Base-by-base conservation (phyloP, 805 yeast genomes). In the Monosporozyma siamensis region DNA sequence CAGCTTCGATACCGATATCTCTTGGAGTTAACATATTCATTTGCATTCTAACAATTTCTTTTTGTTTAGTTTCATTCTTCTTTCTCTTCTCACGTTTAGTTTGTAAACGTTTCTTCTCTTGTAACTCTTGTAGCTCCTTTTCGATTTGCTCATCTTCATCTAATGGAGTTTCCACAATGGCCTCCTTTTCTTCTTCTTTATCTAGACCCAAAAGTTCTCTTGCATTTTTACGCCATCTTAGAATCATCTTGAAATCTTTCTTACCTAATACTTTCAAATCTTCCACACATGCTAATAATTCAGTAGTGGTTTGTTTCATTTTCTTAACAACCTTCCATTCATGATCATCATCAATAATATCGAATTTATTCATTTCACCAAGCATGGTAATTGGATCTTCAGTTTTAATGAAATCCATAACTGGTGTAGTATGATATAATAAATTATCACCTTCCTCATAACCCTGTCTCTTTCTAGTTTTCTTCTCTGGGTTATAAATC, bases 1-100 rank as follows among this genome's bases (percentile, higher is more conserved):
- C 90, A 14, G 96, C 95, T 59, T 92, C 98, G 42, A 86, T 71
- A 74, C 97, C 97, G 48, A 92, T 79, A 56, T 88, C 95, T 68
- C 74, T 77, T 56, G 95, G 95, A 5, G 96, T 85, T 45, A 84
- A 69, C 95, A 92, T 89, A 63, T 85, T 86, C 90, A 92, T 81
- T 67, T 92, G 97, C 84, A 87, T 81, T 68, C 97, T 77, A 39
- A 74, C 71, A 38, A 90, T 76, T 59, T 90, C 97, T 63, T 83
- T 85, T 61, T 87, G 95, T 56, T 86, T 87, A 48, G 64, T 50
- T 64, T 89, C 96, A 60, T 92, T 88, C 42, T 75, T 75, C 53
- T 72, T 78, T 62, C 95, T 80, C 63, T 80, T 85, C 52, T 82
- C 95, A 57, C 97, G 78, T 63, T 81, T 89, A 38, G 65, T 66